Conservation (phyloP, 129 eudicot genomes). For the Escallonia herrerae region DNA sequence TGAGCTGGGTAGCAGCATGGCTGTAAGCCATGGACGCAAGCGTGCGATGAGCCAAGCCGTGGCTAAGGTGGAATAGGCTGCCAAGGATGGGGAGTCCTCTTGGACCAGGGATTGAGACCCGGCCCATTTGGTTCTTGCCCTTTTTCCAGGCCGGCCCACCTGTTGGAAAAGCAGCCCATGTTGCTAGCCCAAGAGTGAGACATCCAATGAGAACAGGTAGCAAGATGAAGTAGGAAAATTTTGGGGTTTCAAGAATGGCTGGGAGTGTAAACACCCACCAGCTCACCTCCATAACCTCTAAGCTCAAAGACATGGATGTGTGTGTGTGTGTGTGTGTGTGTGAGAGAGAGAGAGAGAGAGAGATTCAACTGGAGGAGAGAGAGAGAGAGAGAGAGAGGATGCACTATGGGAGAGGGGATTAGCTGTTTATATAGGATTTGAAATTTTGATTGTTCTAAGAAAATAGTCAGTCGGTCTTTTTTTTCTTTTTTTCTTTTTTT, state of each 20-base stretch:
- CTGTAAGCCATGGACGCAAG: constrained; percentile 40
- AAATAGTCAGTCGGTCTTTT: no score
- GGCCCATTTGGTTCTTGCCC: constrained; percentile 31
- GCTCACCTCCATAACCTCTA: not conserved
- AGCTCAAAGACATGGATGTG: no score
- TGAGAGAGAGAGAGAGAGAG: no score
- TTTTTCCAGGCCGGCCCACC: constrained; percentile 64
- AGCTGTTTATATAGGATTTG: no score
- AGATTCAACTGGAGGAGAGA: no score
- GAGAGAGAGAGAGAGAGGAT: no score
- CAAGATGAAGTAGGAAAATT: constrained; percentile 6
- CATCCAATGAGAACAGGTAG: constrained; percentile 9
- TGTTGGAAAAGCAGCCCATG: constrained; percentile 40
- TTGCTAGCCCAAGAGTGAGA: constrained; percentile 15
- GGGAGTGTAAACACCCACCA: constrained; percentile 28
- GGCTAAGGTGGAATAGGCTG: constrained; percentile 37
- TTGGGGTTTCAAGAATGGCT: constrained; percentile 24
- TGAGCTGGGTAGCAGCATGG: constrained; percentile 37
- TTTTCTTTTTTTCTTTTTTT: not conserved
- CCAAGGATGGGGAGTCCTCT: constrained; percentile 50
- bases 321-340: no score
- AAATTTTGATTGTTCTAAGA: no score
- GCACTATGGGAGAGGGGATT: no score
- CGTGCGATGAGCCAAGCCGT: constrained; percentile 60
- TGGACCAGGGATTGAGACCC: constrained; percentile 47